Evolutionary conservation across 805 yeast genomes (phyloP), one percentile per base, ranked within the genome.

Genomic region (Candida coquimbonensis): DNA sequence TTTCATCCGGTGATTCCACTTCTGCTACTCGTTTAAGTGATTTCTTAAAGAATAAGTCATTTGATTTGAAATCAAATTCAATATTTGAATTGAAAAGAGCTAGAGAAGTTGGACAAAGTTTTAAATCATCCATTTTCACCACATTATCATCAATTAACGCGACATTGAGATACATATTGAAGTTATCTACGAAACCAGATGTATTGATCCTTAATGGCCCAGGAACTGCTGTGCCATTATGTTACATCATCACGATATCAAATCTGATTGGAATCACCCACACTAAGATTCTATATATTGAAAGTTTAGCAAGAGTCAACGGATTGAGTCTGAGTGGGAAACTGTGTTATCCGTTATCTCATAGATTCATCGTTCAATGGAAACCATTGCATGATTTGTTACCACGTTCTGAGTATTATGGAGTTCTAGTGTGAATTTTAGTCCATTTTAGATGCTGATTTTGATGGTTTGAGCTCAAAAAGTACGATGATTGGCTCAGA

Each of bases 301-400:
- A 91, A 63, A 82, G 93, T 41, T 69, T 91, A 37, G 97, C 98
- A 0, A 69, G 98, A 37, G 96, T 89, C 9, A 69, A 72, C 44
- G 66, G 69, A 3, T 70, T 93, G 43, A 88, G 96, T 57, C 65
- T 89, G 31, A 80, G 90, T 16, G 99, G 98, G 0, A 59, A 65
- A 40, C 61, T 93, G 17, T 59, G 91, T 13, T 69, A 84, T 50
- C 88, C 88, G 4, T 67, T 93, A 5, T 71, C 81, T 5, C 85
- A 88, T 60, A 69, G 90, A 21, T 85, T 93, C 49, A 57, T 93
- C 1, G 98, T 93, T 9, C 99, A 93, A 62, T 93, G 99, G 99
- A 77, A 77, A 26, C 69, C 71, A 26, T 67, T 93, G 45, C 70
- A 73, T 8, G 50, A 57, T 19, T 57, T 62, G 44, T 81, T 80